phyloP scores from a whole-genome alignment of 495 filamentous ascomycete genomes.

The Penicillium tannophilum region DNA sequence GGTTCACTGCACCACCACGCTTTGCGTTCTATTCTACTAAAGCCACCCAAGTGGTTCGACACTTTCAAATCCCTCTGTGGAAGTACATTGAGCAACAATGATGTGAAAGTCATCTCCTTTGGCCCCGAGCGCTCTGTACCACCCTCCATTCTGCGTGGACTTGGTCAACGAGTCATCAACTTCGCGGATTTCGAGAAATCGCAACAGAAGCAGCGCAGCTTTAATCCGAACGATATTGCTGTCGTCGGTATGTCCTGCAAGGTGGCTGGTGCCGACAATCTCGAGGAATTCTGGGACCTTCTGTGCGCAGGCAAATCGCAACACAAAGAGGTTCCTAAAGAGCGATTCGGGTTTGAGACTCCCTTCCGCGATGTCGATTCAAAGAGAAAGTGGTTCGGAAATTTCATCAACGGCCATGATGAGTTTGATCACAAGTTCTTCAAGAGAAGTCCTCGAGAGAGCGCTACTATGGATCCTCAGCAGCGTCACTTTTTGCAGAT shows the following conservation, averaged over 20 bases:
- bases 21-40: slow-evolving; percentile 41
- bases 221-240: slow-evolving; percentile 40
- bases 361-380: slow-evolving; percentile 32
- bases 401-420: slow-evolving; percentile 48
- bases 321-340: slow-evolving; percentile 38
- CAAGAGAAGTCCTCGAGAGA: slow-evolving; percentile 48
- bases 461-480: slow-evolving; percentile 53
- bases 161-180: slow-evolving; percentile 27
- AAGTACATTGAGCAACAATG: slow-evolving; percentile 14
- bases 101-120: slow-evolving; percentile 48
- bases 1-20: slow-evolving; percentile 11
- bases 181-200: slow-evolving; percentile 27
- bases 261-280: slow-evolving; percentile 49
- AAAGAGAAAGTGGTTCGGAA: slow-evolving; percentile 44
- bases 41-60: slow-evolving; percentile 46
- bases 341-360: slow-evolving; percentile 40
- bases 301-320: slow-evolving; percentile 44
- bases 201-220: not conserved
- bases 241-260: slow-evolving; percentile 55
- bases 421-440: slow-evolving; percentile 59
- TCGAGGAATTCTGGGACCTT: slow-evolving; percentile 48
- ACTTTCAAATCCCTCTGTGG: slow-evolving; percentile 24
- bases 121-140: slow-evolving; percentile 47
- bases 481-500: slow-evolving; percentile 52
- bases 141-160: slow-evolving; percentile 28